Percentiles rank a stretch among this genome's conserved stretches.
Evolutionary conservation across 371 early-diverging fungal species (phyloP).

Genomic region (Mucor saturninus): DNA sequence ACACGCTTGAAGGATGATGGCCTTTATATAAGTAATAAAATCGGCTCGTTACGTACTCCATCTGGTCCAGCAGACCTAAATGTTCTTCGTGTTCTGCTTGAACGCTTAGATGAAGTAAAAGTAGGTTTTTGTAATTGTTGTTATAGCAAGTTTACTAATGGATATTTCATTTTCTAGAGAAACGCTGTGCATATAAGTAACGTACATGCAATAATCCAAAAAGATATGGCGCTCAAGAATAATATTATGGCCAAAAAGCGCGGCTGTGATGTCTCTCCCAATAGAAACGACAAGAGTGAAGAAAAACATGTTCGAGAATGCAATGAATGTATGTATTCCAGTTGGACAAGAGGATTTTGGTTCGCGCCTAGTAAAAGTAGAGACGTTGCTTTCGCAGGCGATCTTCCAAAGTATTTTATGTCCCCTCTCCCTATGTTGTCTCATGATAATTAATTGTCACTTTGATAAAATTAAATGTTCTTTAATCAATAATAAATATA

Average conservation of each 20-base stretch:
- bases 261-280: constrained; percentile 6
- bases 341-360: constrained; percentile 79
- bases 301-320: constrained; percentile 56
- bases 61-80: constrained; percentile 11
- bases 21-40: constrained; percentile 8
- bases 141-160: not conserved
- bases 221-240: constrained; percentile 1
- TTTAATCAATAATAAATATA: not conserved
- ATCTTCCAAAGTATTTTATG: constrained; percentile 5
- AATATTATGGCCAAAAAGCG: constrained; percentile 6
- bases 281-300: constrained; percentile 9
- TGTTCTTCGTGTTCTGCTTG: constrained; percentile 4
- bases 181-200: constrained; percentile 7
- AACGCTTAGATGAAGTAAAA: constrained; percentile 13
- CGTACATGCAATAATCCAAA: constrained; percentile 4
- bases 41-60: constrained; percentile 5
- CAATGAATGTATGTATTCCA: constrained; percentile 86
- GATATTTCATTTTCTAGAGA: constrained; percentile 5
- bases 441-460: constrained; percentile 6
- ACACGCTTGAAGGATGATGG: constrained; percentile 7
- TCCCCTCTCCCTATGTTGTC: constrained; percentile 6
- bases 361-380: constrained; percentile 8
- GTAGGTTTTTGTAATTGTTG: constrained; percentile 13
- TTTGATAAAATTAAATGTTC: constrained; percentile 1
- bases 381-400: constrained; percentile 7